phyloP scores from a whole-genome alignment of 345 rosid genomes.

The Limnanthes douglasii region DNA sequence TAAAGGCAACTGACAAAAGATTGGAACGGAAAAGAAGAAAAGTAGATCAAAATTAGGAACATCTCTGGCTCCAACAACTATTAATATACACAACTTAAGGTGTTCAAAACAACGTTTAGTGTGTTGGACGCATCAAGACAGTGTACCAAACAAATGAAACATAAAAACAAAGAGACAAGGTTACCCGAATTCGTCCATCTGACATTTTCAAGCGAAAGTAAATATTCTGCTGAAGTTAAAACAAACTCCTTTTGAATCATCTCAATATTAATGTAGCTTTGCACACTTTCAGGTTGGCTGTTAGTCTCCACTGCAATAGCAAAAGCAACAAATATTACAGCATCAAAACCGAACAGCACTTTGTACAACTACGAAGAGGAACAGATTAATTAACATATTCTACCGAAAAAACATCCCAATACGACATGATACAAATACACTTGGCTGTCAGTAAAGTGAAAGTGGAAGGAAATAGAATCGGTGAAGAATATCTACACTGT shows the following conservation, averaged over 20 bases:
- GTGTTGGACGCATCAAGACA: constrained; percentile 3
- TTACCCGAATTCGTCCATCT: constrained; percentile 63
- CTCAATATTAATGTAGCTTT: constrained; percentile 41
- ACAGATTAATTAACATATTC: not conserved
- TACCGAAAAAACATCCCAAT: not conserved
- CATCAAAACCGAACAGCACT: constrained; percentile 1
- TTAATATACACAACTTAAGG: too few relatives aligned
- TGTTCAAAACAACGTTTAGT: too few relatives aligned
- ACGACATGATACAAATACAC: not conserved
- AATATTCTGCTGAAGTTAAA: constrained; percentile 67
- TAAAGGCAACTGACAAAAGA: too few relatives aligned
- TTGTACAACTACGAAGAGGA: constrained; percentile 7
- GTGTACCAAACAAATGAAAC: not conserved
- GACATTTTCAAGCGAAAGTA: constrained; percentile 54
- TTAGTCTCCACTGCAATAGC: constrained; percentile 26
- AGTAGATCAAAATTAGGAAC: too few relatives aligned
- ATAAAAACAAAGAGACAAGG: not conserved
- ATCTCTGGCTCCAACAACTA: too few relatives aligned
- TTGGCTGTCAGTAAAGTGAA: not conserved
- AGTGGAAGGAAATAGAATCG: constrained; percentile 7
- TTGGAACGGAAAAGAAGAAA: too few relatives aligned
- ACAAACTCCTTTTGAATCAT: constrained; percentile 68
- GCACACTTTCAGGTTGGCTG: constrained; percentile 23
- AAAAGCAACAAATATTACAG: constrained; percentile 6
- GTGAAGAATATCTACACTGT: constrained; percentile 27